Percentiles rank a stretch among this genome's conserved stretches.
Evolutionary conservation across 139 green algal genomes (phyloP).

Genomic region (Volvox africanus): DNA sequence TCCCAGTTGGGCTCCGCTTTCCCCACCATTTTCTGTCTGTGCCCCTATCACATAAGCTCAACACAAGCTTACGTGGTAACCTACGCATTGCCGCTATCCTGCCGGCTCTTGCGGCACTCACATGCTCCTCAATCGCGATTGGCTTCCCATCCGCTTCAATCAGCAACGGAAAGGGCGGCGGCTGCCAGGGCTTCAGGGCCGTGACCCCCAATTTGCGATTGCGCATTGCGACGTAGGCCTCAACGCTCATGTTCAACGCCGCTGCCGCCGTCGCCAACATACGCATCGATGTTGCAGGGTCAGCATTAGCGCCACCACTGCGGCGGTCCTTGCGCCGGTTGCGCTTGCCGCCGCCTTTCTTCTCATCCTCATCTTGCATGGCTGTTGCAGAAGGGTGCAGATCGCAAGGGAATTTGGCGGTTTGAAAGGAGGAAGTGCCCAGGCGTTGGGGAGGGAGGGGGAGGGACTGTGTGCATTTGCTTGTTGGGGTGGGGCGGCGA

Average conservation of each 20-base stretch:
- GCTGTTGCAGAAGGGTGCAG: background rate
- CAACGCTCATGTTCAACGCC: constrained; percentile 24
- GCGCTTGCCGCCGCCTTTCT: background rate
- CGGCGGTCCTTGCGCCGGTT: background rate
- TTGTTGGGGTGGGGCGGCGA: too few species aligned
- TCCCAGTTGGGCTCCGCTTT: background rate
- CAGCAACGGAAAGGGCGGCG: background rate
- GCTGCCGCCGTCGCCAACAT: constrained; percentile 10
- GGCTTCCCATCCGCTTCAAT: background rate
- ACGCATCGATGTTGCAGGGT: background rate
- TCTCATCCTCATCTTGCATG: constrained; percentile 8
- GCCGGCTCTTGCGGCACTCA: too few species aligned
- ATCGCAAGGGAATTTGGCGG: background rate
- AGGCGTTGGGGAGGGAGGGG: too few species aligned
- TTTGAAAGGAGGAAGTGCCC: background rate
- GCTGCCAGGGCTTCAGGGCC: background rate
- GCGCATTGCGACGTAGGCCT: constrained; percentile 34
- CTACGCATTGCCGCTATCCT: background rate
- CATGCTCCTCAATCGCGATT: constrained; percentile 2
- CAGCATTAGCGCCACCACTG: background rate
- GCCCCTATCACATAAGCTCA: too few species aligned
- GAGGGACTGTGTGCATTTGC: background rate
- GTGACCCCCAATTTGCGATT: constrained; percentile 28
- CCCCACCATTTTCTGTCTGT: background rate
- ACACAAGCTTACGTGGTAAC: background rate